Conservation (phyloP, 177 flowering plant genomes). For the Tripterygium wilfordii region DNA sequence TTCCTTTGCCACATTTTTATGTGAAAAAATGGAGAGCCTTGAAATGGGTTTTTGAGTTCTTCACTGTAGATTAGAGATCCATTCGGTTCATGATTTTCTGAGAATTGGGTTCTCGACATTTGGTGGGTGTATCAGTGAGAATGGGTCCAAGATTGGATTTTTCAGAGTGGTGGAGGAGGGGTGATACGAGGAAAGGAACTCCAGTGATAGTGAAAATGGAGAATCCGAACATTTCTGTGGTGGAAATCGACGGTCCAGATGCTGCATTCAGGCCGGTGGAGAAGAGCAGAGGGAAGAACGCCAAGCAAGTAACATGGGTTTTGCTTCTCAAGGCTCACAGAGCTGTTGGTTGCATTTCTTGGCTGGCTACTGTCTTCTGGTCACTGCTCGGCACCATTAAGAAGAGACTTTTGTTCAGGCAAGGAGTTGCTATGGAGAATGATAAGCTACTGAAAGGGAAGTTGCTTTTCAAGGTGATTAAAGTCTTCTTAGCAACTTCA, state of each 20-base stretch:
- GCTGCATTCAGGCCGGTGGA: conserved; percentile 54
- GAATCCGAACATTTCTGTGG: conserved; percentile 65
- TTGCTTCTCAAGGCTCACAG: conserved; percentile 64
- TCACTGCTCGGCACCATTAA: conserved; percentile 57
- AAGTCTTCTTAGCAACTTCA: conserved; percentile 39
- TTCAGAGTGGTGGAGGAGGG: conserved; percentile 52
- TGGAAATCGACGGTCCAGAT: conserved; percentile 64
- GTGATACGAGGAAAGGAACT: conserved; percentile 51
- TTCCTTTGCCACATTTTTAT: conserved; percentile 25
- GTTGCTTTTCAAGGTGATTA: conserved; percentile 35
- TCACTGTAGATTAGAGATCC: conserved; percentile 6
- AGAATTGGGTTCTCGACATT: conserved; percentile 19
- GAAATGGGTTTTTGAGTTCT: conserved; percentile 10
- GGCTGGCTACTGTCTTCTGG: conserved; percentile 57
- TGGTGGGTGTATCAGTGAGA: conserved; percentile 1
- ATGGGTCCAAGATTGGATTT: conserved; percentile 68
- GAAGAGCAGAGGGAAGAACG: conserved; percentile 62
- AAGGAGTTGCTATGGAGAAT: conserved; percentile 39
- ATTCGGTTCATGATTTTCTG: conserved; percentile 8
- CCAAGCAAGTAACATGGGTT: conserved; percentile 77
- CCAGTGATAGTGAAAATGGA: conserved; percentile 77
- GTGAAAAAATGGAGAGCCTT: conserved; percentile 10
- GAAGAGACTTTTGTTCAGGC: conserved; percentile 48
- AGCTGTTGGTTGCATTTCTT: conserved; percentile 60
- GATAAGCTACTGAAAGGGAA: conserved; percentile 35